A percentile compares a stretch with the other conserved stretches of the same genome.
Conservation (phyloP, 2,329 filamentous ascomycete species). For the Pseudogymnoascus sp. region DNA sequence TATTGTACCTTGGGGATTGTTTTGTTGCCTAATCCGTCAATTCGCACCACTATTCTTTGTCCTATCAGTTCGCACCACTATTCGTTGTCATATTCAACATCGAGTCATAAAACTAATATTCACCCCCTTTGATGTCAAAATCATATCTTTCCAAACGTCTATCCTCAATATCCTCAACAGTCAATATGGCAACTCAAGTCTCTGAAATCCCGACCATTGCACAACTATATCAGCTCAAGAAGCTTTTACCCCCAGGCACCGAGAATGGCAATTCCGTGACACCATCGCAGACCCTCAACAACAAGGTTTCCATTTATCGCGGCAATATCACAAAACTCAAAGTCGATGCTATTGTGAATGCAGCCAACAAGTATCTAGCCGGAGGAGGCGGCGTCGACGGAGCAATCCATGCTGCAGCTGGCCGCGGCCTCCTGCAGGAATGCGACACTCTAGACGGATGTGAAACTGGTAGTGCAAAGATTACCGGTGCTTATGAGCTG, state of each 20-base stretch:
- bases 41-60: background rate
- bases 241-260: constrained; percentile 9
- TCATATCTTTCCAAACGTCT: background rate
- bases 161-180: constrained; percentile 21
- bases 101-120: background rate
- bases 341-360: constrained; percentile 84
- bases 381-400: constrained; percentile 89
- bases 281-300: constrained; percentile 46
- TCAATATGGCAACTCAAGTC: constrained; percentile 22
- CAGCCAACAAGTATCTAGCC: constrained; percentile 69
- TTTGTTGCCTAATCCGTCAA: background rate
- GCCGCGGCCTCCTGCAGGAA: constrained; percentile 57
- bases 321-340: constrained; percentile 74
- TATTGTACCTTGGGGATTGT: background rate
- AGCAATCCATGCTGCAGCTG: constrained; percentile 79
- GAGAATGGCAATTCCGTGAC: background rate
- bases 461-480: constrained; percentile 69
- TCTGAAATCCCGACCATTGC: constrained; percentile 26
- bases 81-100: background rate
- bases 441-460: constrained; percentile 68
- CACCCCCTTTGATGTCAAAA: background rate
- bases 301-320: constrained; percentile 59
- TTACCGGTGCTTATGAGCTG: constrained; percentile 68
- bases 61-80: background rate
- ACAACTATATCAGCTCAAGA: constrained; percentile 25